phyloP scores from a whole-genome alignment of 306 rosid genomes.

The Vigna mungo region DNA sequence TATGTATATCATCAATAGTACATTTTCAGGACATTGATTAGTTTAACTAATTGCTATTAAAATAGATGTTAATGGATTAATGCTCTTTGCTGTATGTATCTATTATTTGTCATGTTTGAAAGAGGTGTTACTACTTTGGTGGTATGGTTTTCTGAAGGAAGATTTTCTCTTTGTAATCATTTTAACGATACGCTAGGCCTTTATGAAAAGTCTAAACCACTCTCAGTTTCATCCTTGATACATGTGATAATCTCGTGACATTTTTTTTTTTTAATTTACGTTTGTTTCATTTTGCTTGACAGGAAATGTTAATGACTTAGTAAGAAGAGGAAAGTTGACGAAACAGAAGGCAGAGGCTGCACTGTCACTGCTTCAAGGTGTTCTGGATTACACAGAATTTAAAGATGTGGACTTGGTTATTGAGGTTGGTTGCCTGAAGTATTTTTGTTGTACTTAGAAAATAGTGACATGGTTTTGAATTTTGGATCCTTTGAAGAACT shows the following conservation, averaged over 20 bases:
- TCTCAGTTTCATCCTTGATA: conserved; percentile 25
- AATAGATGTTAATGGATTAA: neutral
- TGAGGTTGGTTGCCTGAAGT: conserved; percentile 67
- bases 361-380: conserved; percentile 80
- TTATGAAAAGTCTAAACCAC: conserved; percentile 19
- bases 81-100: neutral
- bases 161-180: neutral
- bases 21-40: conserved; percentile 16
- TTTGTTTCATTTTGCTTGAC: conserved; percentile 47
- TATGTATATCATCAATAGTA: conserved; percentile 8
- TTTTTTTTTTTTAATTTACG: neutral
- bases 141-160: conserved; percentile 11
- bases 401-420: conserved; percentile 90
- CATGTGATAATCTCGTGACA: neutral
- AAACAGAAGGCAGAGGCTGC: conserved; percentile 70
- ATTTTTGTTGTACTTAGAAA: conserved; percentile 13
- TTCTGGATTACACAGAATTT: conserved; percentile 80
- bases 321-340: conserved; percentile 70
- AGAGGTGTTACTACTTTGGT: neutral
- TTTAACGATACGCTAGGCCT: neutral
- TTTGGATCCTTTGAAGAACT: conserved; percentile 23
- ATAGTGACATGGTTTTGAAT: conserved; percentile 17
- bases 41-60: neutral
- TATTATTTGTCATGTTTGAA: neutral
- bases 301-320: conserved; percentile 79